Percentiles rank a stretch among this genome's conserved stretches.
These are phyloP conservation scores for Lycium barbarum DNA, from an alignment of 257 asterid genomes.

Conservation along the genomic window DNA sequence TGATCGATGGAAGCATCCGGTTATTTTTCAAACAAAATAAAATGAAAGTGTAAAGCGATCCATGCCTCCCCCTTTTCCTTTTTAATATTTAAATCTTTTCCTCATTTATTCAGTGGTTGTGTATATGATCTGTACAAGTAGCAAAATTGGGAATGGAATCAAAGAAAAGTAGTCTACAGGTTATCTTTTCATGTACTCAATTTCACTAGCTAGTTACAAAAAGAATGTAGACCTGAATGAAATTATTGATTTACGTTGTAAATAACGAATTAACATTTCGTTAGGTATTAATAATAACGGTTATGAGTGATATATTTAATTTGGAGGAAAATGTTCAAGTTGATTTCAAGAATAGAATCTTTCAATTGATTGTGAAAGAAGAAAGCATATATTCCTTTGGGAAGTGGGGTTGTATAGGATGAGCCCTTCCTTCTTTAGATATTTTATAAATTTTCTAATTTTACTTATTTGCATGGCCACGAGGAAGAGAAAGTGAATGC, in stretches of 20 bases:
- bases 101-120: not conserved
- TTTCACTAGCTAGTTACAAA: not conserved
- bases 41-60: slow-evolving; percentile 9
- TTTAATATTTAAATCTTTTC: not conserved
- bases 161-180: not conserved
- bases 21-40: not conserved
- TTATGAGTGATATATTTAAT: not conserved
- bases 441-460: slow-evolving; percentile 26
- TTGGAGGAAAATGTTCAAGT: not conserved
- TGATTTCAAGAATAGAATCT: slow-evolving; percentile 41
- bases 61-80: slow-evolving; percentile 4
- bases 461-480: slow-evolving; percentile 24
- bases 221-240: not conserved
- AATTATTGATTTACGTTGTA: not conserved
- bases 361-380: slow-evolving; percentile 52
- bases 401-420: slow-evolving; percentile 31
- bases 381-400: slow-evolving; percentile 51
- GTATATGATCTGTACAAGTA: not conserved
- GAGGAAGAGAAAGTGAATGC: slow-evolving; percentile 10
- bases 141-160: not conserved
- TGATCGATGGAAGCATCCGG: not conserved
- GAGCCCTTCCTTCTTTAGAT: slow-evolving; percentile 34
- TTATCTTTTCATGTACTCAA: not conserved
- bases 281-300: not conserved
- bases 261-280: not conserved